Base-by-base conservation (phyloP, 768 basidiomycete species). In the Lactifluus pinguis region DNA sequence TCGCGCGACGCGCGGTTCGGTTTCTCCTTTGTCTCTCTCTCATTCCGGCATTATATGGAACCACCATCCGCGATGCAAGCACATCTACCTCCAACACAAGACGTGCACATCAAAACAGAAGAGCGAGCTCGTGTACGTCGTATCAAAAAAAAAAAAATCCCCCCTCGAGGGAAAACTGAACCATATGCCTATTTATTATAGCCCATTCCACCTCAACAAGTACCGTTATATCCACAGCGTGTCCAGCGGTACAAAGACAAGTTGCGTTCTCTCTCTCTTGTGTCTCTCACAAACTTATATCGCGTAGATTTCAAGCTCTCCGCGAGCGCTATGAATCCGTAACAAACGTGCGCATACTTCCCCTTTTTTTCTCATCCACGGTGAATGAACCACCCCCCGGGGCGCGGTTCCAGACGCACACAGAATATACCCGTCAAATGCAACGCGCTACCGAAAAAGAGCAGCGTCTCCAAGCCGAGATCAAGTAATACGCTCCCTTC, bases 231-330 rank as follows among this genome's bases (percentile, higher is more conserved):
- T 8, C 50, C 62, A 1, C 50, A 49, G 30, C 64, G 58, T 6
- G 62, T 32, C 4, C 61, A 59, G 21, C 44, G 65, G 13, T 67
- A 67, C 57, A 66, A 67, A 49, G 66, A 67, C 60, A 67, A 64
- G 66, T 67, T 30, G 10, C 32, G n/a, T 49, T 32, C 34, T 6
- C 38, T 13, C 1, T 3, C 15, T 0, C 10, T 38, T 1, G 4
- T 14, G 3, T 48, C 6, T 2, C 36, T 14, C 32, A 15, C 29
- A 55, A 45, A 11, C n/a, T 1, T 9, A 11, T n/a, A 36, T 8
- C 41, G 2, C 38, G 5, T 25, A 66, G 65, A 50, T 66, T 66
- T 53, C 65, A 66, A 44, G 21, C 49, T 4, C 57, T 66, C n/a
- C 59, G 65, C 19, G 63, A 65, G 44, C 65, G 54, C 19, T 66